Evolutionary conservation across 2,329 filamentous ascomycete species (phyloP).

Genomic region (Alternaria ventricosa): DNA sequence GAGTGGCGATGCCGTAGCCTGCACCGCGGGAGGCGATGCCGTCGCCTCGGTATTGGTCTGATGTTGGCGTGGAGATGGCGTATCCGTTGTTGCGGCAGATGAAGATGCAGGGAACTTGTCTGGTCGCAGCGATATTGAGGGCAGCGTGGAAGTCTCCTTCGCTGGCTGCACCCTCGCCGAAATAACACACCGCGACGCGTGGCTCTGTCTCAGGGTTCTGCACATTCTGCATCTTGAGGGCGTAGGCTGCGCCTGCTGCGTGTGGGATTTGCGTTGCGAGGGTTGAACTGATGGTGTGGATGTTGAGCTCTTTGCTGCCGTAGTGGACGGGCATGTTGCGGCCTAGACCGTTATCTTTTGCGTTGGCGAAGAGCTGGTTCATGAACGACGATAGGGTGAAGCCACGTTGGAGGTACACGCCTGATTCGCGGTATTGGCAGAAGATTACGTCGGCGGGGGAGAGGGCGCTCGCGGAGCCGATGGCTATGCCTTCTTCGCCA

Average conservation of each 20-base stretch:
- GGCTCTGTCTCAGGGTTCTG: constrained; percentile 68
- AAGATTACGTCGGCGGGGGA: constrained; percentile 88
- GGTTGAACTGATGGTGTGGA: constrained; percentile 86
- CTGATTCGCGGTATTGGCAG: constrained; percentile 92
- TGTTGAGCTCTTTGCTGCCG: constrained; percentile 81
- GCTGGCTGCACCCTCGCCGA: constrained; percentile 87
- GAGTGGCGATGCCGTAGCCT: constrained; percentile 93
- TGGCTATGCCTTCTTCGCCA: constrained; percentile 91
- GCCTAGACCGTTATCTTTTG: constrained; percentile 77
- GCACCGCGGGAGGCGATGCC: constrained; percentile 86
- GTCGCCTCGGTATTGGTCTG: constrained; percentile 90
- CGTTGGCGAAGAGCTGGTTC: constrained; percentile 91
- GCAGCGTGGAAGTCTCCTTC: constrained; percentile 94
- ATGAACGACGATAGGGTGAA: constrained; percentile 90
- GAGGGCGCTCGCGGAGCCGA: constrained; percentile 85
- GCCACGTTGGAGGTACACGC: constrained; percentile 87
- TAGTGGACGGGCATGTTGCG: constrained; percentile 99
- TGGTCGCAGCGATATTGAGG: constrained; percentile 87
- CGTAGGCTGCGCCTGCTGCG: constrained; percentile 85
- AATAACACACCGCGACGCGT: constrained; percentile 81
- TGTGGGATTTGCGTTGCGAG: constrained; percentile 90
- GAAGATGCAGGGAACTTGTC: constrained; percentile 86
- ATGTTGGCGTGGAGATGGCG: constrained; percentile 85
- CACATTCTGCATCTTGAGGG: constrained; percentile 78
- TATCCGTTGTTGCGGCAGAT: constrained; percentile 94